Percentiles rank a stretch among this genome's conserved stretches.
These are phyloP conservation scores for Tagetes erecta DNA, from an alignment of 129 eudicot genomes.

Conservation along the genomic window DNA sequence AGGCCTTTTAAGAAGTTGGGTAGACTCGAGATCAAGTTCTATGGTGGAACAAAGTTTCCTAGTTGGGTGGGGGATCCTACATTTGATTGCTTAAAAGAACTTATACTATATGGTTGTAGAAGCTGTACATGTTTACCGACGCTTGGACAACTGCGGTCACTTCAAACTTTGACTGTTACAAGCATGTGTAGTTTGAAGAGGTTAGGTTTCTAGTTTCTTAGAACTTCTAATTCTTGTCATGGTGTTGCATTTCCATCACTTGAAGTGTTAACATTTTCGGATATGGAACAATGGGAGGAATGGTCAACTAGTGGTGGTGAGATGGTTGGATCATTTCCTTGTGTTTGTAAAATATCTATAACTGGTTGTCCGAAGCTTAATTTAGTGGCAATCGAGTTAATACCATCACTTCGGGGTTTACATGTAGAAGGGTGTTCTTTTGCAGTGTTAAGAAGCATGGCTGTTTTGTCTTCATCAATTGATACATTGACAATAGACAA, in stretches of 20 bases:
- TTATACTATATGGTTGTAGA: conserved; percentile 32
- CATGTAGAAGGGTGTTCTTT: too few species aligned
- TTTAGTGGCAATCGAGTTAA: conserved; percentile 26
- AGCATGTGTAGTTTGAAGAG: conserved; percentile 34
- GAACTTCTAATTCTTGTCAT: conserved; percentile 1
- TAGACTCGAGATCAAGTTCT: conserved; percentile 28
- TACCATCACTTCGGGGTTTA: too few species aligned
- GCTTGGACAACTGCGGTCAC: conserved; percentile 47
- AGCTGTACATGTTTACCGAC: conserved; percentile 42
- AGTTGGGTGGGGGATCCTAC: conserved; percentile 49
- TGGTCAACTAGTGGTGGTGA: conserved; percentile 30
- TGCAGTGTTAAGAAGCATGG: too few species aligned
- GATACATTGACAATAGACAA: too few species aligned
- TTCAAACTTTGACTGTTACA: conserved; percentile 31
- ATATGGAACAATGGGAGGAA: conserved; percentile 27
- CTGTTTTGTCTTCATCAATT: too few species aligned
- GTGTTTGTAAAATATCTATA: conserved; percentile 18
- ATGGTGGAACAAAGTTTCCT: conserved; percentile 43
- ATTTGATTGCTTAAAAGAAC: conserved; percentile 29
- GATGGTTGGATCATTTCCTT: conserved; percentile 13
- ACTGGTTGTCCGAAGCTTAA: background rate
- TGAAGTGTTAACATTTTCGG: conserved; percentile 5
- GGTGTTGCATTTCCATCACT: conserved; percentile 40
- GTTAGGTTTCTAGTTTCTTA: conserved; percentile 39
- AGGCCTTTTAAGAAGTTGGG: conserved; percentile 38